Evolutionary conservation across 2,329 filamentous ascomycete genomes (phyloP).

Genomic region (Basipetospora sp.): DNA sequence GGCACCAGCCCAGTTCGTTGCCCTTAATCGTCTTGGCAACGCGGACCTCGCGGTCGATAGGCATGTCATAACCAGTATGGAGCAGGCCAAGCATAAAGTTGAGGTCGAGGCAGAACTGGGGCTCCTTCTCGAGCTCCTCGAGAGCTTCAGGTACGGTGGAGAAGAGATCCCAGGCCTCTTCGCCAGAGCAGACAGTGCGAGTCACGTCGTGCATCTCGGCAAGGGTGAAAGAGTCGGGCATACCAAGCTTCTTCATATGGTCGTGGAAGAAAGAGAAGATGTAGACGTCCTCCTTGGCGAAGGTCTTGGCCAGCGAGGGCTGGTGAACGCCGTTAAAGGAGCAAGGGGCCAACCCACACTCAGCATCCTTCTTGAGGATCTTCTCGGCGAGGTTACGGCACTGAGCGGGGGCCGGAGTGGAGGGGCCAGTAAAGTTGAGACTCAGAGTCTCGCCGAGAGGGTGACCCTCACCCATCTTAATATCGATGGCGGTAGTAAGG

Average conservation of each 20-base stretch:
- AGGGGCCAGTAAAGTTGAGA: slow-evolving; percentile 79
- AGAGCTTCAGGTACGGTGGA: slow-evolving; percentile 60
- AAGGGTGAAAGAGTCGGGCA: slow-evolving; percentile 95
- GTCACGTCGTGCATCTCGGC: slow-evolving; percentile 79
- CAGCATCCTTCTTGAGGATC: slow-evolving; percentile 73
- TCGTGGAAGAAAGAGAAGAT: slow-evolving; percentile 98
- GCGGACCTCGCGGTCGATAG: slow-evolving; percentile 85
- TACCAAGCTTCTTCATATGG: slow-evolving; percentile 80
- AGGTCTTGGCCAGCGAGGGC: slow-evolving; percentile 81
- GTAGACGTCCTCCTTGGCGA: slow-evolving; percentile 79
- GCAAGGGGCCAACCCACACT: slow-evolving; percentile 76
- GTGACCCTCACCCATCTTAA: slow-evolving; percentile 54
- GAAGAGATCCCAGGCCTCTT: slow-evolving; percentile 68
- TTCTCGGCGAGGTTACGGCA: slow-evolving; percentile 84
- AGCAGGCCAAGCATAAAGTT: slow-evolving; percentile 91
- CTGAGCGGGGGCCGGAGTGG: slow-evolving; percentile 60
- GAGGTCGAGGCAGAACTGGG: slow-evolving; percentile 85
- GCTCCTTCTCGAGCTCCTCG: slow-evolving; percentile 63
- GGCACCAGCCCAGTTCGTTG: slow-evolving; percentile 93
- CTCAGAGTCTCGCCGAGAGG: slow-evolving; percentile 47
- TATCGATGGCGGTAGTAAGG: slow-evolving; percentile 57
- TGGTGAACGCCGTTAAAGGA: slow-evolving; percentile 97
- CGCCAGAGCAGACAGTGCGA: slow-evolving; percentile 68
- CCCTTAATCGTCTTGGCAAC: slow-evolving; percentile 98
- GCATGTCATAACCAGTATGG: slow-evolving; percentile 96